Base-by-base conservation (phyloP, 345 rosid genomes). In the Euphorbia peplus region DNA sequence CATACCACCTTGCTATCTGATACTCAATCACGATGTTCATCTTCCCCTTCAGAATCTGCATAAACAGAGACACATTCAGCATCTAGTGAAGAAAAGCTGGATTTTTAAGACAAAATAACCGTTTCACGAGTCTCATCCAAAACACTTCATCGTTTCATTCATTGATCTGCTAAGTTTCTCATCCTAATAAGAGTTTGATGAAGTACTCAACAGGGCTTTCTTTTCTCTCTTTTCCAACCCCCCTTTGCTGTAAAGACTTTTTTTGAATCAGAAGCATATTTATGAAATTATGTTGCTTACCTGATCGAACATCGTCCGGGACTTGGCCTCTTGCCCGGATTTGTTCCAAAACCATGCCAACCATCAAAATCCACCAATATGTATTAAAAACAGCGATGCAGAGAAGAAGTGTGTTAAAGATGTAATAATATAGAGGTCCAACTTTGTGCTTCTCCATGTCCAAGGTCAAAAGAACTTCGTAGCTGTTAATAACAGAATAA, bases 41-140 rank as follows among this genome's bases (percentile, higher is more conserved):
- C 86, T 21, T 92, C 98, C 55, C 75, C 84, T 76, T 93, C 98
- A 11, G 97, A 90, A 79, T 93, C 97, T 93, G 88, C 83, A 64
- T 51, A 73, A 64, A 28, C 53, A 64, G 47, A 15, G 18, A 13
- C 32, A 13, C 32, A 50, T 53, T 68, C 50, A 68, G 29, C 16
- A 56, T 35, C 14, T 52, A 32, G 14, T 73, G 28, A 63, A 32
- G 6, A 32, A 32, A 32, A 32, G 6, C 3, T 2, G 37, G 62
- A 53, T 26, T 53, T 41, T 24, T 32, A 44, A 3, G 15, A 18
- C 0, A 50, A 9, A 69, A 29, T 1, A 28, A 30, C 28, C 59
- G 18, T 50, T 21, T 60, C 28, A 1, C 19, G 10, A 30, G 16
- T 3, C 16, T 60, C 35, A 47, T 22, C 2, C 9, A 55, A 60